A percentile compares a stretch with the other conserved stretches of the same genome.
phyloP scores from a whole-genome alignment of 2,329 filamentous ascomycete genomes.

The Scedosporium dehoogii region DNA sequence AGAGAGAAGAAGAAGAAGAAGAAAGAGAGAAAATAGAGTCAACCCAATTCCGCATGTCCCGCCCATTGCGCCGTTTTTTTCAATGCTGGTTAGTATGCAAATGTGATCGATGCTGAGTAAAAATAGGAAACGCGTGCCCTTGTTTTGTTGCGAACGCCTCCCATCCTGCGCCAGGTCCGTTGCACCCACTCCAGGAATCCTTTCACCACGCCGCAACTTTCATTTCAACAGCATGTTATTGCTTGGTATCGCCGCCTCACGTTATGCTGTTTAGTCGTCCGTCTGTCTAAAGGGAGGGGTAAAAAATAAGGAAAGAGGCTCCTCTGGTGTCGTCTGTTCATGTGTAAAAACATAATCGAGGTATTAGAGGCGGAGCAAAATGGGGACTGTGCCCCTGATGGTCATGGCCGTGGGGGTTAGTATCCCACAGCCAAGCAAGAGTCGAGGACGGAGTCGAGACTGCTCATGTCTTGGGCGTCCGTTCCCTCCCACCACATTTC shows the following conservation, averaged over 20 bases:
- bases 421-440: slow-evolving; percentile 40
- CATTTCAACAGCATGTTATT: background rate
- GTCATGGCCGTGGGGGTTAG: slow-evolving; percentile 2
- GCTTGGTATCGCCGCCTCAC: background rate
- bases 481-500: slow-evolving; percentile 56
- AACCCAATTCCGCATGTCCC: background rate
- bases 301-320: too few relatives aligned
- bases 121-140: background rate
- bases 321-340: too few relatives aligned
- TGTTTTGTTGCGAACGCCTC: slow-evolving; percentile 1
- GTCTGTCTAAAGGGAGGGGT: background rate
- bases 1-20: background rate
- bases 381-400: background rate
- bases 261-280: background rate
- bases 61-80: background rate
- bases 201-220: background rate
- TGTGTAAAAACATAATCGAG: too few relatives aligned
- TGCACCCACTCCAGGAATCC: background rate
- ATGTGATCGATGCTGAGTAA: background rate
- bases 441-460: slow-evolving; percentile 47
- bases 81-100: background rate
- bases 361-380: too few relatives aligned
- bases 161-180: slow-evolving; percentile 2
- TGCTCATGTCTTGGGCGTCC: slow-evolving; percentile 37
- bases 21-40: background rate